Base-by-base conservation (phyloP, 1,139 yeast genomes). In the Blastobotrys serpentis region DNA sequence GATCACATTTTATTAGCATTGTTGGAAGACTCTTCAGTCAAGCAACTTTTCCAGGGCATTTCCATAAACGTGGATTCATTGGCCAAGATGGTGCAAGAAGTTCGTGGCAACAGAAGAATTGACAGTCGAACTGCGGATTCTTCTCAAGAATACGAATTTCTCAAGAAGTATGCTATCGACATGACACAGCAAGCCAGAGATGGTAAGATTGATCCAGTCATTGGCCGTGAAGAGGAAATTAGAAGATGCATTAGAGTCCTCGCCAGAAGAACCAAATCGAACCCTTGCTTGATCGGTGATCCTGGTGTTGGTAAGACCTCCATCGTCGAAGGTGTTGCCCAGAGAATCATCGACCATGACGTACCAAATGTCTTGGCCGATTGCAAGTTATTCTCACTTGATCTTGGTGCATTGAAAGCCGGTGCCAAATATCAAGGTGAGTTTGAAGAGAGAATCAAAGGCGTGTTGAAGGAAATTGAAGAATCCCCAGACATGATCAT, bases 291-390 rank as follows among this genome's bases (percentile, higher is more conserved):
- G 56, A 88, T 92, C 62, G 99, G 99, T 76, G 98, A 92, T 63
- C 96, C 98, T 29, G 99, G 99, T 79, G 97, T 92, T 47, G 99
- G 99, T 76, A 92, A 92, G 72, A 94, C 98, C 33, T 86, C 96
- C 17, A 90, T 92, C 61, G 96, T 90, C 45, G 99, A 92, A 73
- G 98, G 98, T 58, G 97, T 92, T 51, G 98, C 98, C 13, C 98
- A 92, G 71, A 79, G 98, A 71, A 89, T 92, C 56, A 83, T 92
- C 53, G 97, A 92, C 63, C 88, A 87, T 52, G 99, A 92, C 69
- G 96, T 94, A 14, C 98, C 98, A 40, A 79, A 82, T 43, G 86
- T 90, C 53, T 76, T 92, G 59, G 84, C 87, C 48, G 82, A 82
- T 54, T 81, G 96, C 55, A 80, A 84, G 56, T 75, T 92, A 50